phyloP scores from a whole-genome alignment of 257 asterid species.

The Penstemon eatonii region DNA sequence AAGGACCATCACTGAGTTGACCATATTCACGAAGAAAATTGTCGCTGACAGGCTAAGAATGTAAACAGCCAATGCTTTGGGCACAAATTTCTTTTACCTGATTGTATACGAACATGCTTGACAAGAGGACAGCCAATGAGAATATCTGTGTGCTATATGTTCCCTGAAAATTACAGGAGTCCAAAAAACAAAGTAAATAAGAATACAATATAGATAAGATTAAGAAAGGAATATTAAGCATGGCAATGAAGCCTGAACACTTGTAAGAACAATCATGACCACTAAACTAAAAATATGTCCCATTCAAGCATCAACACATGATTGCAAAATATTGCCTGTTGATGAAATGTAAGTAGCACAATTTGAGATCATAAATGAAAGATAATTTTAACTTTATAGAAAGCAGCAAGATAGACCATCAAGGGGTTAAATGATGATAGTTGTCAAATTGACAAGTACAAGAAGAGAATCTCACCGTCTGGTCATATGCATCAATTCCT shows the following conservation, averaged over 20 bases:
- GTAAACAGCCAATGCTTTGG: not conserved
- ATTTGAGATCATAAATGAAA: not conserved
- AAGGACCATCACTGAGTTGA: conserved; percentile 11
- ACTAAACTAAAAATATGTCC: not conserved
- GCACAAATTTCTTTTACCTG: conserved; percentile 57
- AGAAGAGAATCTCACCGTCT: conserved; percentile 68
- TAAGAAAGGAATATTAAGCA: not conserved
- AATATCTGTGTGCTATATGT: conserved; percentile 95
- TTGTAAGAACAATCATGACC: conserved; percentile 12
- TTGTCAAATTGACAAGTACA: conserved; percentile 13
- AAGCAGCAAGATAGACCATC: not conserved
- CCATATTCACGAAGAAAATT: not conserved
- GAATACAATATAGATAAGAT: not conserved
- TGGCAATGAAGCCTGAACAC: conserved; percentile 14
- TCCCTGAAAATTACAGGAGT: conserved; percentile 64
- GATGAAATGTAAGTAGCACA: not conserved
- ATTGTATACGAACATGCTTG: conserved; percentile 95
- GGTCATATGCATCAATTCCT: conserved; percentile 99
- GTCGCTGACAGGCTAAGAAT: not conserved
- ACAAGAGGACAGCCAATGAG: conserved; percentile 92
- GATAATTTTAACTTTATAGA: conserved; percentile 2
- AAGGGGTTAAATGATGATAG: conserved; percentile 4
- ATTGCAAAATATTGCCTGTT: not conserved
- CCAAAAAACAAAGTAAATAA: conserved; percentile 17
- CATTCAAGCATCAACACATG: conserved; percentile 2